phyloP scores from a whole-genome alignment of 805 yeast genomes.

The Ogataea degrootiae region DNA sequence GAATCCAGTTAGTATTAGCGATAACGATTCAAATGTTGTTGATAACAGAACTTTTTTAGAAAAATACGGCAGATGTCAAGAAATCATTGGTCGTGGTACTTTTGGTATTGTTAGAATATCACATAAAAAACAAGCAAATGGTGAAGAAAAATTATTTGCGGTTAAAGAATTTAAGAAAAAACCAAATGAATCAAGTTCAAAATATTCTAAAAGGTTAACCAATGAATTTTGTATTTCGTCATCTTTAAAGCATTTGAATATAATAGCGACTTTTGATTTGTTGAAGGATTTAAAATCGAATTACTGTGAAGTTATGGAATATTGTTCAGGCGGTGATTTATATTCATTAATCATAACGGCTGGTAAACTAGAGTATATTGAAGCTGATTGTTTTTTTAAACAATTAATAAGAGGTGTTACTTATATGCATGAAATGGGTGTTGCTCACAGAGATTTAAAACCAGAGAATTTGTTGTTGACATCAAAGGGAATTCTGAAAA shows the following conservation, averaged over 20 bases:
- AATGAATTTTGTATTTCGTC: constrained; percentile 81
- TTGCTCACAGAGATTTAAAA: constrained; percentile 84
- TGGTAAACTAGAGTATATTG: constrained; percentile 74
- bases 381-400: constrained; percentile 88
- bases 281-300: constrained; percentile 79
- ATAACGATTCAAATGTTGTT: constrained; percentile 12
- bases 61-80: constrained; percentile 92
- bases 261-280: constrained; percentile 71
- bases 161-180: constrained; percentile 79
- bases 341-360: constrained; percentile 69
- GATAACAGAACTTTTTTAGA: constrained; percentile 65
- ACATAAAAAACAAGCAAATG: constrained; percentile 49
- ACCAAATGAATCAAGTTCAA: constrained; percentile 57
- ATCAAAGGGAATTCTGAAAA: constrained; percentile 66
- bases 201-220: constrained; percentile 68
- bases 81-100: constrained; percentile 88
- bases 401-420: constrained; percentile 79
- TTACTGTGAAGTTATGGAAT: constrained; percentile 83
- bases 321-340: constrained; percentile 76
- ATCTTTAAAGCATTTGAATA: constrained; percentile 70
- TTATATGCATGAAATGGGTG: constrained; percentile 88
- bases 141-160: constrained; percentile 57
- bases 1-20: constrained; percentile 17
- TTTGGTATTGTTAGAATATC: constrained; percentile 90
- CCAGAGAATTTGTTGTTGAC: constrained; percentile 81